Evolutionary conservation across 2,329 filamentous ascomycete species (phyloP).

Genomic region (Mollisiaceae sp.): DNA sequence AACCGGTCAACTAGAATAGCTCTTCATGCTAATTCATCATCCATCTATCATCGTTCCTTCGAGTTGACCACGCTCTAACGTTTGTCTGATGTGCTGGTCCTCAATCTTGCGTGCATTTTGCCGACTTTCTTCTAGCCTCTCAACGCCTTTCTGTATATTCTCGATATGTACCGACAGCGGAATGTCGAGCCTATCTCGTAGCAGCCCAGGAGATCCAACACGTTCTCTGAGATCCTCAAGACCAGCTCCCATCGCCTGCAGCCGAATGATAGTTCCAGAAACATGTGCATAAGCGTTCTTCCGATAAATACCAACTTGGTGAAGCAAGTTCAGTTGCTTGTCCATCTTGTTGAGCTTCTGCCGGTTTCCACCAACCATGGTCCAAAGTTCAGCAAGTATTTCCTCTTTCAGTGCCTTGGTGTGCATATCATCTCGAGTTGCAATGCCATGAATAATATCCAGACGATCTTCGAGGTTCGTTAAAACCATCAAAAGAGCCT

Average conservation of each 20-base stretch:
- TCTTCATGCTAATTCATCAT: constrained; percentile 14
- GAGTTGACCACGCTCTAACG: constrained; percentile 53
- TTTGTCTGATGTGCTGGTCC: constrained; percentile 60
- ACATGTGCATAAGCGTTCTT: constrained; percentile 70
- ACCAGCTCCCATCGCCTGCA: constrained; percentile 73
- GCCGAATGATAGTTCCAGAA: constrained; percentile 70
- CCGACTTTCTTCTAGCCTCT: constrained; percentile 70
- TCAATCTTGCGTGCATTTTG: constrained; percentile 63
- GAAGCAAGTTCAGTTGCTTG: constrained; percentile 66
- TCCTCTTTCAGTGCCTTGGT: constrained; percentile 66
- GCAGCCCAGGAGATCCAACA: constrained; percentile 68
- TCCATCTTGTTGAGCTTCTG: constrained; percentile 64
- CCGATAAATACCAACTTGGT: constrained; percentile 69
- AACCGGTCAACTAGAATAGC: too few relatives aligned
- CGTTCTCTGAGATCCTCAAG: constrained; percentile 74
- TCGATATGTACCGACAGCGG: constrained; percentile 78
- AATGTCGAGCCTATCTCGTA: constrained; percentile 57
- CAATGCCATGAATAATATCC: constrained; percentile 70
- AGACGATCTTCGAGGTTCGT: constrained; percentile 72
- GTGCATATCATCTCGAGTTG: constrained; percentile 64
- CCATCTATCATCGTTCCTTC: constrained; percentile 42
- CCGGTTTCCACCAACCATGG: constrained; percentile 72
- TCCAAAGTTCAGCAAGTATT: constrained; percentile 74
- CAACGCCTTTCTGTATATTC: constrained; percentile 73
- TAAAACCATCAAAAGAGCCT: constrained; percentile 69